phyloP scores from a whole-genome alignment of 805 yeast species.

The Lipomyces japonicus region DNA sequence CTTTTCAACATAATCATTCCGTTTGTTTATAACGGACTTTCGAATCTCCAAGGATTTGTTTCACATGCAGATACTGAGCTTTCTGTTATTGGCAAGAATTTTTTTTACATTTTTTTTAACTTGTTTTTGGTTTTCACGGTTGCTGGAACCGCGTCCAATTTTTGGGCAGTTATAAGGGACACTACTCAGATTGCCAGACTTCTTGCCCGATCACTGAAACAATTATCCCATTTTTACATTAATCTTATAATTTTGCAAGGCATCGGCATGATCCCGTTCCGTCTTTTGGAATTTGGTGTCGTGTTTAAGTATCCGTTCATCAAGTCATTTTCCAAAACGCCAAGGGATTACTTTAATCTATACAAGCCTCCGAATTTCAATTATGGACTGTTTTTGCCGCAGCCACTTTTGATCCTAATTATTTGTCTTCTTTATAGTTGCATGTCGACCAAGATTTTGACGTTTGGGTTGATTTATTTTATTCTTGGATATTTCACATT shows the following conservation, averaged over 20 bases:
- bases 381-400: constrained; percentile 88
- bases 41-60: constrained; percentile 80
- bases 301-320: constrained; percentile 70
- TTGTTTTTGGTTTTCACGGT: constrained; percentile 89
- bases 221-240: constrained; percentile 81
- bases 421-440: constrained; percentile 85
- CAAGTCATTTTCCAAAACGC: constrained; percentile 64
- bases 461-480: constrained; percentile 81
- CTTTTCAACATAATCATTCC: constrained; percentile 79
- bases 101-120: constrained; percentile 90
- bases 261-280: constrained; percentile 84
- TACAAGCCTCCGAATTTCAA: constrained; percentile 89
- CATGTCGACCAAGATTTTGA: constrained; percentile 78
- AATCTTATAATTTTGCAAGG: constrained; percentile 76
- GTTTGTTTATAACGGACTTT: constrained; percentile 76
- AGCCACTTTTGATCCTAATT: constrained; percentile 78
- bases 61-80: constrained; percentile 91
- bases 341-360: constrained; percentile 70
- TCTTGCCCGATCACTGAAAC: constrained; percentile 74
- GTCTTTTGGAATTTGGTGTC: constrained; percentile 75
- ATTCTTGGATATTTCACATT: constrained; percentile 80
- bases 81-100: constrained; percentile 85
- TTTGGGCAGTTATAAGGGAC: constrained; percentile 77
- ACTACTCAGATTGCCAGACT: constrained; percentile 85
- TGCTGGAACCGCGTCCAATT: constrained; percentile 84